Evolutionary conservation across 164 flowering plant genomes (phyloP), one percentile per base, ranked within the genome.

Genomic region (Magnolia changhungtana): DNA sequence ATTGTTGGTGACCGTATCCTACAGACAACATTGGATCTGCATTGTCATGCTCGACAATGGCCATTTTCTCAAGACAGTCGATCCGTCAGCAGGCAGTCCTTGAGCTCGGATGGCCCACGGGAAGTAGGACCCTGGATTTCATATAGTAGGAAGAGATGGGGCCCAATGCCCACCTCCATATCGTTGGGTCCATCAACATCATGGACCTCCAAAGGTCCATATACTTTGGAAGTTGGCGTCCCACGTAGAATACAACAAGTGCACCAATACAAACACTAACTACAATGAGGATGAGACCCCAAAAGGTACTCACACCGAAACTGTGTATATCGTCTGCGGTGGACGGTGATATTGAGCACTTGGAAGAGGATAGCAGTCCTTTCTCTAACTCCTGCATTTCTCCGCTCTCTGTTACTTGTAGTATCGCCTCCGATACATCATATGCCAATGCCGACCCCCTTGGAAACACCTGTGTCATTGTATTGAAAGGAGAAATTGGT

Each of bases 341-440:
- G 64, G 63, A 50, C 0, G 59, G 16, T 16, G 10, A 8, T n/a
- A 70, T 72, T 31, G 59, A 72, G 37, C 75, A 74, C 61, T 79
- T 51, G 75, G 51, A 59, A 5, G 75, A 74, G 7, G 58, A 68
- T 20, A 69, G 70, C 29, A 70, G 19, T 3, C 4, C 50, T 1
- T 50, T 69, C 71, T 78, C 80, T 23, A 78, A 49, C 0, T 74
- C 77, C 27, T 63, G 71, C 20, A 74, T 66, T 64, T 18, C 21
- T n/a, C 80, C 80, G 18, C 51, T 74, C 51, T 78, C 77, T 4
- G 51, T 63, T 13, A 74, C 71, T 11, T 68, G 74, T 31, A 74
- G 24, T 6, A 78, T 24, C 14, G 80, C 80, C 51, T 78, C 74
- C 3, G 75, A 72, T 8, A 78, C 45, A 64, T 78, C 80, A 0